phyloP scores from a whole-genome alignment of 2,329 filamentous ascomycete species.

The Rhexocercosporidium sp. region DNA sequence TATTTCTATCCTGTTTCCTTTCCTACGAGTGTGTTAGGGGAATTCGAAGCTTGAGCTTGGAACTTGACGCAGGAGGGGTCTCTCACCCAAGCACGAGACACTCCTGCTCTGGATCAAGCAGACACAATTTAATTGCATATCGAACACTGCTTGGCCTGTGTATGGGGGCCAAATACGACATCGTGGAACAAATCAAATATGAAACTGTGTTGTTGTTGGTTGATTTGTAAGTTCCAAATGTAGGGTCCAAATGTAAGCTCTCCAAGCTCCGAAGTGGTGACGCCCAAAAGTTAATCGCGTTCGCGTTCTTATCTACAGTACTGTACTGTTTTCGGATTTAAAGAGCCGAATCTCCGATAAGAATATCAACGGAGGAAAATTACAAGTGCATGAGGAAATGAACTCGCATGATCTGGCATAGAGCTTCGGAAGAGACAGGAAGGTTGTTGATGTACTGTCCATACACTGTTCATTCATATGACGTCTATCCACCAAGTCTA shows the following conservation, averaged over 20 bases:
- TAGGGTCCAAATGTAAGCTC: too few species aligned
- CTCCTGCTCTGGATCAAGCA: constrained; percentile 76
- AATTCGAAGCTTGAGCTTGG: background rate
- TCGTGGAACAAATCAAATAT: constrained; percentile 46
- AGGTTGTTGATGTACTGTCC: background rate
- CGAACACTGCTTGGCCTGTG: constrained; percentile 90
- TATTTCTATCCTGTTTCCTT: constrained; percentile 85
- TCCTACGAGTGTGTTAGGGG: constrained; percentile 54
- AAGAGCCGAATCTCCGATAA: background rate
- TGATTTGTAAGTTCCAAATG: background rate
- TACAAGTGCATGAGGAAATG: background rate
- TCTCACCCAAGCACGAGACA: constrained; percentile 83
- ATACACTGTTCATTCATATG: background rate
- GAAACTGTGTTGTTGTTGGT: background rate
- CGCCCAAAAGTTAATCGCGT: constrained; percentile 11
- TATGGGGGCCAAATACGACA: constrained; percentile 95
- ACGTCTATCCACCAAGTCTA: constrained; percentile 13
- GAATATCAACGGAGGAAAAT: background rate
- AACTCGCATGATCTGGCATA: background rate
- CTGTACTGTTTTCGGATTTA: constrained; percentile 12
- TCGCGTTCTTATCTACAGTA: constrained; percentile 12
- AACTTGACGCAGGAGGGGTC: constrained; percentile 22
- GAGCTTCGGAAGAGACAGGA: background rate
- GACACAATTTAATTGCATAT: constrained; percentile 81
- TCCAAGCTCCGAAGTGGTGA: constrained; percentile 5